Base-by-base conservation (phyloP, 306 rosid genomes). In the Prunus mongolica region DNA sequence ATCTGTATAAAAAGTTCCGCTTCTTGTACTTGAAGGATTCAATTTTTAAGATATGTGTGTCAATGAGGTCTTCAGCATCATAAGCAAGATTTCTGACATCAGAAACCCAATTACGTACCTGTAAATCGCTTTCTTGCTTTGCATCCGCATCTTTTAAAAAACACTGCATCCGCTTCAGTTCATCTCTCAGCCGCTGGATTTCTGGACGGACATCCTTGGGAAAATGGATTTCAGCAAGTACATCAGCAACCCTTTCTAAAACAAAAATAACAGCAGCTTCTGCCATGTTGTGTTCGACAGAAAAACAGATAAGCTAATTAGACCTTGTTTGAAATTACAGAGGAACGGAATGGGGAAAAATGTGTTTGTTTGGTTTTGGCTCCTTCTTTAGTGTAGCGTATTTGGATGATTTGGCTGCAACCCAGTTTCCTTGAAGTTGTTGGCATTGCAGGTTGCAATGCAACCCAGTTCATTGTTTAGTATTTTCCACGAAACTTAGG, bases 141-240 rank as follows among this genome's bases (percentile, higher is more conserved):
- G 69, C 69, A 50, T 85, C 88, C 18, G 88, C 89, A 64, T 89
- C 88, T 71, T 69, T 77, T 41, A 87, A 68, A 80, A 85, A 89
- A 75, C 84, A 77, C 41, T 75, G 79, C 88, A 87, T 87, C 76
- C 76, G 67, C 65, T 34, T 84, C 28, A 87, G 57, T 52, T 89
- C 89, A 75, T 3, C 41, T 69, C 78, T 71, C 80, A 87, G 12
- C 52, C 74, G 44, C 24, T 54, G 49, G 18, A 87, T 82, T 64
- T 77, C 47, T 19, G 22, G 20, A 0, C 67, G 41, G 12, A 83
- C 89, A 58, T 88, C 89, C 12, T 6, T 2, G 79, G 81, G 72
- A 57, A 86, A 61, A 3, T 79, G 57, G 69, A 85, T 80, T 84
- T 77, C 47, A 16, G 10, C 57, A 14, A 64, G 52, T 20, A 75